These are phyloP conservation scores for Isabelozyma heimii DNA, from an alignment of 805 yeast genomes.

Conservation along the genomic window DNA sequence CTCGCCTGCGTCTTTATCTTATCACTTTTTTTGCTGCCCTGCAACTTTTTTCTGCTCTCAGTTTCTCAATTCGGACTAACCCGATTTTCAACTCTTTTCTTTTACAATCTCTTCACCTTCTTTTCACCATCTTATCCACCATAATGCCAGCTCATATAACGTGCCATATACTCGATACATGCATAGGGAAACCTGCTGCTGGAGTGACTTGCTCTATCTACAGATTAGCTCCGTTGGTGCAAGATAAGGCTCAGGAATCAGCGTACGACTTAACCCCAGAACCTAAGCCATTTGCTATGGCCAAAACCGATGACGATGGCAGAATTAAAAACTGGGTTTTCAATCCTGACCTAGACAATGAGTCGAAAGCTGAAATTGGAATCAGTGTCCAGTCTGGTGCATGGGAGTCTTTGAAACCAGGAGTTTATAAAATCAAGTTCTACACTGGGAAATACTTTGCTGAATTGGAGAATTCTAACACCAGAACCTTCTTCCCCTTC, in stretches of 20 bases:
- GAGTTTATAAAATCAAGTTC: constrained; percentile 74
- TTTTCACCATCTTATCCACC: background rate
- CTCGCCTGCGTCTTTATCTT: background rate
- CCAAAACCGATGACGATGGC: constrained; percentile 78
- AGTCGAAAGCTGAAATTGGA: constrained; percentile 22
- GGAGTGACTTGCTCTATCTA: constrained; percentile 69
- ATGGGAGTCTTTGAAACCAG: constrained; percentile 54
- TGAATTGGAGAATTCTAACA: constrained; percentile 18
- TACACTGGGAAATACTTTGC: constrained; percentile 68
- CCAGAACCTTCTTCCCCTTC: constrained; percentile 76
- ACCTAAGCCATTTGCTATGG: constrained; percentile 55
- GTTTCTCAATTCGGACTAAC: background rate
- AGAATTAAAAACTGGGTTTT: constrained; percentile 68
- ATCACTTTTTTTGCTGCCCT: background rate
- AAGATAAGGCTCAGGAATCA: constrained; percentile 19
- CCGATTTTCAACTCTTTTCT: background rate
- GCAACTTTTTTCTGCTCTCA: background rate
- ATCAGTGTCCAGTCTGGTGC: constrained; percentile 10
- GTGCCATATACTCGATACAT: constrained; percentile 87
- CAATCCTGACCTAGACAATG: constrained; percentile 28
- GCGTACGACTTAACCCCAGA: constrained; percentile 22
- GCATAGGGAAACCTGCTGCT: constrained; percentile 76
- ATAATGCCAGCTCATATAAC: constrained; percentile 59
- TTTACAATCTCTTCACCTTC: background rate
- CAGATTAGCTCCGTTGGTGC: constrained; percentile 25